Conservation (phyloP, 805 yeast genomes). For the Lipomyces anomalus region DNA sequence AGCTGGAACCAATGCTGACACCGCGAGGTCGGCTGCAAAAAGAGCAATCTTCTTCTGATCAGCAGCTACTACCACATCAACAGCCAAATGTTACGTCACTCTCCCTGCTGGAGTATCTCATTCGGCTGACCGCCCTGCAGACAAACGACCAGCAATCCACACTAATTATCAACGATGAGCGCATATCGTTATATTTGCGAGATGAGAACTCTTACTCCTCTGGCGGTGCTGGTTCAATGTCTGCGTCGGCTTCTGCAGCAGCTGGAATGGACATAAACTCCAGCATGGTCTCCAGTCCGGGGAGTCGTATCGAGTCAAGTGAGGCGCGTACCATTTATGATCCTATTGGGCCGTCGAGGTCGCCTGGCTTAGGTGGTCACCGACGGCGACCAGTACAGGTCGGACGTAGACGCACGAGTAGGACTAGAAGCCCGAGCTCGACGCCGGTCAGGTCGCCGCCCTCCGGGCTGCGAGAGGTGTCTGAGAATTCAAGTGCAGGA, state of each 20-base stretch:
- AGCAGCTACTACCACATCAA: neutral
- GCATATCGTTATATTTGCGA: constrained; percentile 52
- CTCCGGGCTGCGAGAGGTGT: too few species aligned
- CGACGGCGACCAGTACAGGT: too few species aligned
- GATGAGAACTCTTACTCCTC: constrained; percentile 43
- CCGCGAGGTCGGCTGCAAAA: neutral
- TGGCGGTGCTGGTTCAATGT: too few species aligned
- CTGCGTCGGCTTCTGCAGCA: neutral
- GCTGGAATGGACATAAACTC: too few species aligned
- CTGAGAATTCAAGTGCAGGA: too few species aligned
- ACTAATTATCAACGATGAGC: constrained; percentile 57
- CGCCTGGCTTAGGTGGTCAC: too few species aligned
- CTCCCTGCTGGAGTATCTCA: constrained; percentile 57
- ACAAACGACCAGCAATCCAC: constrained; percentile 51
- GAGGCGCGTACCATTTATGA: constrained; percentile 12
- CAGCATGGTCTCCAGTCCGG: too few species aligned
- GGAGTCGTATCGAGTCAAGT: too few species aligned
- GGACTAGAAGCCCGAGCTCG: too few species aligned
- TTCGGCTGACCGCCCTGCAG: constrained; percentile 57
- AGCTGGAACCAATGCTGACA: neutral
- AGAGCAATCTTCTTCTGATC: neutral
- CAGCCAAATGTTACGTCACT: constrained; percentile 33
- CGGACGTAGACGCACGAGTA: too few species aligned
- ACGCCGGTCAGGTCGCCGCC: too few species aligned
- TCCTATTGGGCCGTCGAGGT: constrained; percentile 20